Evolutionary conservation across 495 filamentous ascomycete genomes (phyloP), one percentile per base, ranked within the genome.

Genomic region (Penicillium daleae): DNA sequence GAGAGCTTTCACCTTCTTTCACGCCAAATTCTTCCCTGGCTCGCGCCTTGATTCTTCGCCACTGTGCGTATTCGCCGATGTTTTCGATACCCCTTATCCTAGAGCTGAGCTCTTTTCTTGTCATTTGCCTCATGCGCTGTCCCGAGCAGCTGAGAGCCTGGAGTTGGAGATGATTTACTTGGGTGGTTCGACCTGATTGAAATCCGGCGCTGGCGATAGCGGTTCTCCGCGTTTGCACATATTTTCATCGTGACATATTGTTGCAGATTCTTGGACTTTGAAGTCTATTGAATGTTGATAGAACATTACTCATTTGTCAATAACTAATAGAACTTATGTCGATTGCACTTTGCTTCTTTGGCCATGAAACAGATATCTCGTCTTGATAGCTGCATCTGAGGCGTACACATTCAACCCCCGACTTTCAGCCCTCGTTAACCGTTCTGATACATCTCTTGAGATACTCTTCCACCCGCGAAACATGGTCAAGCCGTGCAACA

Each of bases 51-150:
- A 60, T 40, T 53, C 22, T 17, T 48, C 32, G 27, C 32, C 21
- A 60, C 46, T 62, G 32, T 53, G 7, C 55, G 58, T 33, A 46
- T 59, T 44, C 56, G 57, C 48, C 60, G 51, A 48, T 32, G 13
- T 59, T 63, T 66, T 59, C 52, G 52, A 66, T 66, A 66, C 64
- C 59, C 59, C 60, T 15, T 15, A 2, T 56, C 40, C 19, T 40
- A 27, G 56, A 57, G 55, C 56, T 24, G 50, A 40, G 15, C 48
- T 51, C 35, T 35, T n/a, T 49, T 54, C 35, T 33, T 35, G 27
- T 54, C 51, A 54, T 54, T 48, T 27, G 24, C 46, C 46, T 29
- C 46, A 50, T 50, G 24, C 46, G 46, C 26, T 50, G 13, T n/a
- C 24, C 26, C 5, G 8, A 29, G 46, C 24, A 24, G 46, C 46